A percentile compares a stretch with the other conserved stretches of the same genome.
phyloP scores from a whole-genome alignment of 2,329 filamentous ascomycete genomes.

The Xylaria sp. region DNA sequence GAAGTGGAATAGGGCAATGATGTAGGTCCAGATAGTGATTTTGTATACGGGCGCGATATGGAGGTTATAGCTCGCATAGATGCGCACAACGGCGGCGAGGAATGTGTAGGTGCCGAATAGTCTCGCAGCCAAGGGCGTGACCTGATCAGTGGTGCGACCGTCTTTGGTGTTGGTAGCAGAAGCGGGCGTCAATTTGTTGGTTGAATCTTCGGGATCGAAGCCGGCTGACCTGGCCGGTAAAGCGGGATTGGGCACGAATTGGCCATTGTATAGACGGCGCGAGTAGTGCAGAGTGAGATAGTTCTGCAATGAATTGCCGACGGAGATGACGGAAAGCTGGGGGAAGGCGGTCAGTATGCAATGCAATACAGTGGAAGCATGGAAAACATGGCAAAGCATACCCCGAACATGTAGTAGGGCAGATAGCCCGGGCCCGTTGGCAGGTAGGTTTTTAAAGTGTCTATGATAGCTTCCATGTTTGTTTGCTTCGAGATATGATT shows the following conservation, averaged over 20 bases:
- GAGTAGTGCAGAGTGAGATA: constrained; percentile 85
- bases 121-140: constrained; percentile 80
- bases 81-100: constrained; percentile 77
- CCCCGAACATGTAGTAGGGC: constrained; percentile 69
- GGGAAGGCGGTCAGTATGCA: constrained; percentile 5
- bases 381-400: constrained; percentile 50
- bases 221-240: constrained; percentile 55
- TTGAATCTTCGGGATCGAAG: constrained; percentile 64
- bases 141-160: constrained; percentile 63
- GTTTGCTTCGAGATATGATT: background rate
- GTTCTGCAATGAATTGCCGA: constrained; percentile 87
- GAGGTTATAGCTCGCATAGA: constrained; percentile 88
- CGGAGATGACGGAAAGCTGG: constrained; percentile 83
- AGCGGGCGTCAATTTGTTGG: constrained; percentile 62
- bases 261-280: constrained; percentile 83
- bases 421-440: constrained; percentile 65
- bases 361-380: too few species aligned
- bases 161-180: constrained; percentile 57
- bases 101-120: constrained; percentile 92
- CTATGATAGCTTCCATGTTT: constrained; percentile 53
- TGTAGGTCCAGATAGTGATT: constrained; percentile 83
- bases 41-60: constrained; percentile 79
- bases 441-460: constrained; percentile 56
- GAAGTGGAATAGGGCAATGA: constrained; percentile 82
- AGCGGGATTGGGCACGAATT: constrained; percentile 64